A percentile compares a stretch with the other conserved stretches of the same genome.
Evolutionary conservation across 345 rosid species (phyloP).

Genomic region (Rhizophora mangle): DNA sequence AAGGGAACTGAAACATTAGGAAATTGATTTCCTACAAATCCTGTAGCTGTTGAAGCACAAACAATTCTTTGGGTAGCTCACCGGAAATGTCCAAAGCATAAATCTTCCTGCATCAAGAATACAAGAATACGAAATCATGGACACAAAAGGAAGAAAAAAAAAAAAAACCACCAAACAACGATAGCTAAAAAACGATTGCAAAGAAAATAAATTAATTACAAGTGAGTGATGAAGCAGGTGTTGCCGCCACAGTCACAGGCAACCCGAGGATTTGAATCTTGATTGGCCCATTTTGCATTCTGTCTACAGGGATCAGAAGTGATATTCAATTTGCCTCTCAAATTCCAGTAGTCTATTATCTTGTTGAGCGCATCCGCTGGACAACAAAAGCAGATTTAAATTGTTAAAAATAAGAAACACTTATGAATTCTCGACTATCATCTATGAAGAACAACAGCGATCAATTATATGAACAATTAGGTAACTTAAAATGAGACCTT

Average conservation of each 20-base stretch:
- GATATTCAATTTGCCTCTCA: conserved; percentile 39
- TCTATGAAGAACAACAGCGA: not conserved
- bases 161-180: not conserved
- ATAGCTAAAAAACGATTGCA: not conserved
- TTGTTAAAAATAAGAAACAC: not conserved
- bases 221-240: conserved; percentile 44
- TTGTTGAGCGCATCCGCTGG: conserved; percentile 47
- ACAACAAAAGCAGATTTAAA: not conserved
- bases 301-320: conserved; percentile 42
- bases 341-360: conserved; percentile 44
- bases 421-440: not conserved
- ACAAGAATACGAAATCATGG: not conserved
- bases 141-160: not conserved
- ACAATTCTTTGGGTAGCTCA: conserved; percentile 45
- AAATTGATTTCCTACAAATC: conserved; percentile 41
- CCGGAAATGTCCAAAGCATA: conserved; percentile 59
- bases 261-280: conserved; percentile 43
- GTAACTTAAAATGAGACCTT: conserved; percentile 29
- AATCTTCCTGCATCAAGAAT: conserved; percentile 41
- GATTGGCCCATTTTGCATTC: conserved; percentile 37
- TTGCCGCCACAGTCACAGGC: conserved; percentile 42
- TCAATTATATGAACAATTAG: not conserved
- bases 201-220: conserved; percentile 39
- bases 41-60: conserved; percentile 38
- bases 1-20: not conserved